These are phyloP conservation scores for Cyberlindnera mrakii DNA, from an alignment of 805 yeast genomes.

Conservation along the genomic window DNA sequence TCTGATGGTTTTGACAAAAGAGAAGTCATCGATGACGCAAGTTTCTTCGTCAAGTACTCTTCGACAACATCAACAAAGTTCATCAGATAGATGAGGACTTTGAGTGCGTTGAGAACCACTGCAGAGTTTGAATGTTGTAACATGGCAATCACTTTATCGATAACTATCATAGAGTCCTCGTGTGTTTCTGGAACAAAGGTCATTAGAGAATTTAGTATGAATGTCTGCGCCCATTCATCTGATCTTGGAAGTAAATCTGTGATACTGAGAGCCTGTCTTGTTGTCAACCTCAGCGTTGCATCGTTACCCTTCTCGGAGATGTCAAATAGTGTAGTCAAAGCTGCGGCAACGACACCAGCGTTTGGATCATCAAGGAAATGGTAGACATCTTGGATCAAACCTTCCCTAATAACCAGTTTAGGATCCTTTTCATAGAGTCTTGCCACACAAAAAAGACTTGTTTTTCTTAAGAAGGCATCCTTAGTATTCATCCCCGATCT, in stretches of 20 bases:
- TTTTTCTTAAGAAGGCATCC: constrained; percentile 57
- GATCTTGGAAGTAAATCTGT: constrained; percentile 26
- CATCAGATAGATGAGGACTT: constrained; percentile 62
- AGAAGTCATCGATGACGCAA: constrained; percentile 65
- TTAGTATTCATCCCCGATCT: constrained; percentile 35
- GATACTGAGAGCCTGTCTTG: constrained; percentile 37
- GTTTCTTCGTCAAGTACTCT: constrained; percentile 49
- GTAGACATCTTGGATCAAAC: constrained; percentile 44
- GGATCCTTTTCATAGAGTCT: constrained; percentile 56
- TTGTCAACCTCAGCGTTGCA: constrained; percentile 49
- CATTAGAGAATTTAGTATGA: constrained; percentile 59
- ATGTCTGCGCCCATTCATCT: constrained; percentile 65
- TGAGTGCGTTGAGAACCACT: constrained; percentile 71
- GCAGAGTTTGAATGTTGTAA: constrained; percentile 77
- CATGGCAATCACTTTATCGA: constrained; percentile 61
- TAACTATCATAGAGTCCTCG: constrained; percentile 58
- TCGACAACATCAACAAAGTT: constrained; percentile 62
- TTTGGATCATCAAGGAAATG: constrained; percentile 49
- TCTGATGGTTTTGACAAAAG: constrained; percentile 74
- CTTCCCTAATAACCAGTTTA: constrained; percentile 34
- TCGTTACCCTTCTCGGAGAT: constrained; percentile 52
- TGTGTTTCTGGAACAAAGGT: constrained; percentile 64
- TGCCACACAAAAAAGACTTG: constrained; percentile 66
- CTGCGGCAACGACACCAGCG: constrained; percentile 61
- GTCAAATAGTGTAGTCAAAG: constrained; percentile 59